phyloP scores from a whole-genome alignment of 257 asterid genomes.

The Nicotiana attenuata region DNA sequence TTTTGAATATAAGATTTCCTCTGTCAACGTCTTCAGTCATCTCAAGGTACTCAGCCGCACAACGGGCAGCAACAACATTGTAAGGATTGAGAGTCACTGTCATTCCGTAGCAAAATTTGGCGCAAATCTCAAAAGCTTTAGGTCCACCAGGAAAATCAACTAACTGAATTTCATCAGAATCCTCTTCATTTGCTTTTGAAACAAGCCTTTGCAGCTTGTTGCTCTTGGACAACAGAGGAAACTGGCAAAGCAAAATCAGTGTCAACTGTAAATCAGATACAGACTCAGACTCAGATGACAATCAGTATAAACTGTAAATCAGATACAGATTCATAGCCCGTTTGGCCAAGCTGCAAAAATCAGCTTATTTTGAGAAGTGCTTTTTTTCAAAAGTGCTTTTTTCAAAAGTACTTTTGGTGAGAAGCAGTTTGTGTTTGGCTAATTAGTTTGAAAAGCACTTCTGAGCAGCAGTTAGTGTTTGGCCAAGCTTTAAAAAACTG shows the following conservation, averaged over 20 bases:
- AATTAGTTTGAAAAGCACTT: no score
- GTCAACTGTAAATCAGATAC: background rate
- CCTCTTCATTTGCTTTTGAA: conserved; percentile 38
- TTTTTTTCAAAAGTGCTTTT: no score
- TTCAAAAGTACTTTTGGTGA: no score
- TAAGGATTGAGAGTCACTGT: conserved; percentile 77
- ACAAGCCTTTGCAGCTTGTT: conserved; percentile 57
- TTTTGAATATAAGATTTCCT: conserved; percentile 73
- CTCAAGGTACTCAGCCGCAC: conserved; percentile 89
- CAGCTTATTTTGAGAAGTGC: no score
- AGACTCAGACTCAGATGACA: background rate
- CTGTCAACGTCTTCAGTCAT: conserved; percentile 79
- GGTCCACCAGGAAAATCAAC: conserved; percentile 87
- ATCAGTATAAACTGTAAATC: no score
- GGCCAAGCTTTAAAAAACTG: no score
- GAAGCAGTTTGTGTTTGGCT: no score
- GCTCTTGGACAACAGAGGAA: conserved; percentile 91
- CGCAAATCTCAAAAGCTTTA: conserved; percentile 82
- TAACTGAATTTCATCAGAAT: conserved; percentile 44
- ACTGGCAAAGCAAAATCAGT: conserved; percentile 37
- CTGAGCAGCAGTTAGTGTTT: no score
- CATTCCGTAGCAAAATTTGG: conserved; percentile 89
- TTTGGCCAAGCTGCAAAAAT: no score
- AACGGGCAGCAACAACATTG: conserved; percentile 80
- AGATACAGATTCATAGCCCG: no score